Base-by-base conservation (phyloP, 2,329 filamentous ascomycete species). In the Ambrosiella beaveri region DNA sequence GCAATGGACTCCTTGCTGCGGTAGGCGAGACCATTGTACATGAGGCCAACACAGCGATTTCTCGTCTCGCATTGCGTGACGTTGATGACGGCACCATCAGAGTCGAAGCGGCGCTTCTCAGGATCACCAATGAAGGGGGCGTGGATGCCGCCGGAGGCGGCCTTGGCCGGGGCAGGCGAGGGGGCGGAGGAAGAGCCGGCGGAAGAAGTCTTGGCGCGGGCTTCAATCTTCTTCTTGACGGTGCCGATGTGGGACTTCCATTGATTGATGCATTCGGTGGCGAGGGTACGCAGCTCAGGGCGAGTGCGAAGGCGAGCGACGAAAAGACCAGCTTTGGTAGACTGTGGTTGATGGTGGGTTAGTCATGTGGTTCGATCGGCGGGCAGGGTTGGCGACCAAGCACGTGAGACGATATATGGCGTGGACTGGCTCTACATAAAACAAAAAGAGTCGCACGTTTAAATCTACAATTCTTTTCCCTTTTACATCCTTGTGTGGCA, bases 311-410 rank as follows among this genome's bases (percentile, higher is more conserved):
- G 80, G 68, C 89, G 91, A 69, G 90, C 91, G 62, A 97, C 86
- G 55, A 85, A 82, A 63, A 95, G 84, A 65, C 93, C 93, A 56
- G 95, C 91, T 65, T 85, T 86, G n/a, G 91, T 97, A 47, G 85
- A 77, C 82, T 85, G 61, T 57, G 54, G 7, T 41, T 52, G 44
- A 36, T 8, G 39, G 15, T 11, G n/a, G 17, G 36, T 54, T 54
- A 49, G 44, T 3, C 27, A 8, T 47, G 7, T 27, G 17, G 38
- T 27, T n/a, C 41, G 38, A 9, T 36, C 7, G 44, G n/a, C 19
- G n/a, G 44, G n/a, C 44, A 17, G n/a, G 44, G 40, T 41, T 41
- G 44, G 4, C n/a, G 44, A 47, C n/a, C 15, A 27, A 49, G 51
- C 51, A 53, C 51, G 51, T 53, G 51, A 53, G 35, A 15, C 15